Base-by-base conservation (phyloP, 495 filamentous ascomycete species). In the Talaromyces liani region DNA sequence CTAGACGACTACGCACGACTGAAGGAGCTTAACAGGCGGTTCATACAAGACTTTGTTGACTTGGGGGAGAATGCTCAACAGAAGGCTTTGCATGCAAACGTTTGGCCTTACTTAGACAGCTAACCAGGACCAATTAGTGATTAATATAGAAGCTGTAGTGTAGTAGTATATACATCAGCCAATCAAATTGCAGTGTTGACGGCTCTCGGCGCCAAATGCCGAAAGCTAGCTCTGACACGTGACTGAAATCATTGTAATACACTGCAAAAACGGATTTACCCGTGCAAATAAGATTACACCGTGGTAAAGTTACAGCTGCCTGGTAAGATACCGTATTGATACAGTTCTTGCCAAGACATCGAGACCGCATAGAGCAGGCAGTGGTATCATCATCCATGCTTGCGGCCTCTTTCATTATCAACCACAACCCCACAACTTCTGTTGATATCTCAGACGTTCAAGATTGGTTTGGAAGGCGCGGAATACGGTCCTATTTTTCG, bases 41-140 rank as follows among this genome's bases (percentile, higher is more conserved):
- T 55, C 29, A 64, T 64, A 25, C 4, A 59, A 10, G 56, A 60
- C 51, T 66, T 66, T 34, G 41, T 66, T 22, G 62, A 57, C 16
- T 61, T 66, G 27, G 56, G 51, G 10, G 62, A 56, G 55, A 56
- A 64, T 47, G 41, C 49, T 24, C 16, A 47, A 14, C 39, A 64
- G 41, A 51, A 58, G 27, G 62, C 63, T 51, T 47, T 66, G 29
- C 65, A 66, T 61, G 45, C 54, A 49, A 66, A 64, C 31, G 45
- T 66, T 27, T 66, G 65, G 65, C 62, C 55, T 25, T 66, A 64
- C 45, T 29, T 29, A 4, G 58, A 60, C 60, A 47, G 29, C 57
- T 45, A 60, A 29, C 47, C 4, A 16, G 36, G 36, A 41, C 3
- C 36, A 41, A 41, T 9, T 41, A 3, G 36, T 41, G 36, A n/a